phyloP scores from a whole-genome alignment of 1,284 basidiomycete genomes.

The Austropuccinia psidii region DNA sequence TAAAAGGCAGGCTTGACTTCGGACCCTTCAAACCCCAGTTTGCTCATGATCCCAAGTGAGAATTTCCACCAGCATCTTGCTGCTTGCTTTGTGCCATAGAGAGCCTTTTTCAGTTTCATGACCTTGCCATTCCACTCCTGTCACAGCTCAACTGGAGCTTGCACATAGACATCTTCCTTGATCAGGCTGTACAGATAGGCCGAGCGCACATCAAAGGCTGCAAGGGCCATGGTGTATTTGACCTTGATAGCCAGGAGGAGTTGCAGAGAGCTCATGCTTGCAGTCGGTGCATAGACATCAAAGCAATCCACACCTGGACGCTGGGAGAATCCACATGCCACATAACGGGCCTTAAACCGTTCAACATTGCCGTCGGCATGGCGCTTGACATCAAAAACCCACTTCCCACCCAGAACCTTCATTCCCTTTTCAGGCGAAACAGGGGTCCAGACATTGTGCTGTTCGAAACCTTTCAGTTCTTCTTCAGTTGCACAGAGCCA shows the following conservation, averaged over 20 bases:
- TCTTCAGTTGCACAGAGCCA: neutral
- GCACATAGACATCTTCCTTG: neutral
- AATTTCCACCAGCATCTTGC: neutral
- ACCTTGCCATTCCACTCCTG: neutral
- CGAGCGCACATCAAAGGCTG: neutral
- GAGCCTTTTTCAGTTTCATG: neutral
- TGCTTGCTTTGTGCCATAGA: neutral
- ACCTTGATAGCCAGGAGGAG: neutral
- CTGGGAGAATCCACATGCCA: neutral
- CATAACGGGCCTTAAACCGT: neutral
- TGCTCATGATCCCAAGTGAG: too few relatives aligned
- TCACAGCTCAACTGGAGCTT: neutral
- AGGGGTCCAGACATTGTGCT: neutral
- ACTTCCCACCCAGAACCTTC: neutral
- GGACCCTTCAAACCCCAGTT: too few relatives aligned
- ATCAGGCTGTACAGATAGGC: neutral
- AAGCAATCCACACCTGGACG: neutral
- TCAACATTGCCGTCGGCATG: neutral
- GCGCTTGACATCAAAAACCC: conserved; percentile 1
- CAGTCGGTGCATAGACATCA: neutral
- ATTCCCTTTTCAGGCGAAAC: neutral
- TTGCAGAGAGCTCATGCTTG: neutral
- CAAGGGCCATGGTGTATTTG: neutral
- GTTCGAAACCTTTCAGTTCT: neutral
- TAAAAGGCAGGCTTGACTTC: too few relatives aligned